These are phyloP conservation scores for Calonectria naviculata DNA, from an alignment of 2,329 filamentous ascomycete species.

Conservation along the genomic window DNA sequence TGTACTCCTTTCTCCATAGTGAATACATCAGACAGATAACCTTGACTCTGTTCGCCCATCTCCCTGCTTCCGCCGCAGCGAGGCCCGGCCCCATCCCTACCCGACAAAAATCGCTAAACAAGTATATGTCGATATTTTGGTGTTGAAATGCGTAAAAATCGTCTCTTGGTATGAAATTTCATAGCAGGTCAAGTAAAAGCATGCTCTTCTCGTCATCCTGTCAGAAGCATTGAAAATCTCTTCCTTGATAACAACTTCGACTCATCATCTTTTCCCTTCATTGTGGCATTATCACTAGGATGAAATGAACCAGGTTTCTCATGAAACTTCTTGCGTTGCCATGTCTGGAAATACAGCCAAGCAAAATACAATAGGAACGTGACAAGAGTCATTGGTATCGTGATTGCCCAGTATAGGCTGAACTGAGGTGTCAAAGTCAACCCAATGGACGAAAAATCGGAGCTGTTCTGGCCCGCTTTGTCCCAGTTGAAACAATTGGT, in stretches of 20 bases:
- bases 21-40: no score
- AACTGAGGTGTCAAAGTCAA: slow-evolving; percentile 50
- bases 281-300: not conserved
- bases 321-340: slow-evolving; percentile 25
- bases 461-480: slow-evolving; percentile 24
- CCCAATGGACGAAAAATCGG: slow-evolving; percentile 37
- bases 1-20: no score
- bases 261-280: slow-evolving; percentile 1
- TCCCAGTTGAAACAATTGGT: slow-evolving; percentile 49
- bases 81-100: no score
- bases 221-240: slow-evolving; percentile 1
- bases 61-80: no score
- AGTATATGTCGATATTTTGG: no score
- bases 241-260: not conserved
- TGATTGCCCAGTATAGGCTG: slow-evolving; percentile 53
- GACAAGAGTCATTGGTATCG: slow-evolving; percentile 49
- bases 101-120: no score
- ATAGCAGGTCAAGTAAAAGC: no score
- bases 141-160: no score
- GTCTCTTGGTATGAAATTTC: no score
- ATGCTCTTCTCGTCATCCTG: not conserved
- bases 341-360: slow-evolving; percentile 46
- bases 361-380: slow-evolving; percentile 50
- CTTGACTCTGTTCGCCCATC: no score
- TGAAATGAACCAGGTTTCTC: not conserved